phyloP scores from a whole-genome alignment of 2,329 filamentous ascomycete genomes.

The Fusarium nelsonii region DNA sequence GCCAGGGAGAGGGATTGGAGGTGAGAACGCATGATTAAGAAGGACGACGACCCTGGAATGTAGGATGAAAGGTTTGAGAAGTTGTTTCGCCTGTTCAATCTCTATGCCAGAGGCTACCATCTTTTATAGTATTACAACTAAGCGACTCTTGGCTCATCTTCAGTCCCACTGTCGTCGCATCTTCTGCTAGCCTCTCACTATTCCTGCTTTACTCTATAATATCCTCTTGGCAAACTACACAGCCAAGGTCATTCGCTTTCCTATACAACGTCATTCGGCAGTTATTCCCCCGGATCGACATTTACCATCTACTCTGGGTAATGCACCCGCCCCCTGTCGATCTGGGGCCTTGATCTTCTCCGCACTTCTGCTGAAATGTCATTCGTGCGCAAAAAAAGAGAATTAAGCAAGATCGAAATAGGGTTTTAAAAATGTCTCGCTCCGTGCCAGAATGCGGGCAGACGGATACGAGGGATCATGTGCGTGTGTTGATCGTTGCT shows the following conservation, averaged over 20 bases:
- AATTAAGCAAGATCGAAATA: conserved; percentile 5
- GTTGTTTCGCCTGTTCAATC: neutral
- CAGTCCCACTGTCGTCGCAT: neutral
- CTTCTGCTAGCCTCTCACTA: neutral
- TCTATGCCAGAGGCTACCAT: neutral
- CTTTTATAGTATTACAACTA: neutral
- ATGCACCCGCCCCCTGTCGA: conserved; percentile 21
- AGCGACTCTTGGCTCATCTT: neutral
- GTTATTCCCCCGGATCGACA: conserved; percentile 30
- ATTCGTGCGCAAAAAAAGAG: conserved; percentile 28
- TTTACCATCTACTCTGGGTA: conserved; percentile 9
- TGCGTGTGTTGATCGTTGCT: conserved; percentile 22
- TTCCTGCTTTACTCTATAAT: neutral
- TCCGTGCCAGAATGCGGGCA: neutral
- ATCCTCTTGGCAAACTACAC: conserved; percentile 4
- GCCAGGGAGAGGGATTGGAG: conserved; percentile 2
- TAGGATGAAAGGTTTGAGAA: neutral
- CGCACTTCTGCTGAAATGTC: conserved; percentile 3
- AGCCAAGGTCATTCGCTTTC: neutral
- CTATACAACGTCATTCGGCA: conserved; percentile 29
- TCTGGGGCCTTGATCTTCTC: conserved; percentile 20
- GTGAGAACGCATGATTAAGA: neutral
- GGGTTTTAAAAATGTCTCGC: neutral
- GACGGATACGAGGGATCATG: conserved; percentile 7
- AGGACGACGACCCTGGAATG: neutral